Evolutionary conservation across 148 eudicot genomes (phyloP).

Genomic region (Chenopodium suecicum): DNA sequence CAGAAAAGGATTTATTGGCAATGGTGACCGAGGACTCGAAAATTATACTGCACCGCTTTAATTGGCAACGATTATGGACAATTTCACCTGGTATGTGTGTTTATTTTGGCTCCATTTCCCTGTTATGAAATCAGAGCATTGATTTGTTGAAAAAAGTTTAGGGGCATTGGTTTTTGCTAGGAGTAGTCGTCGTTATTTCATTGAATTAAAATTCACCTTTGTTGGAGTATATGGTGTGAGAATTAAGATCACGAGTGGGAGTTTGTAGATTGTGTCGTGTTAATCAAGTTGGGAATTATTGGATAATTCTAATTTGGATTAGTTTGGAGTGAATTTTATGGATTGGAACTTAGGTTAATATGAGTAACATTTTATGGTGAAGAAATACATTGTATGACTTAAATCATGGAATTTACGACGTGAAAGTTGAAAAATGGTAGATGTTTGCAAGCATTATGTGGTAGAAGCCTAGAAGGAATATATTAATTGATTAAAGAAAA

Average conservation of each 20-base stretch:
- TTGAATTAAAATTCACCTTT: not conserved
- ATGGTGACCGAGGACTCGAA: conserved; percentile 98
- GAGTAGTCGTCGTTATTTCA: not conserved
- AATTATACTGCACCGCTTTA: conserved; percentile 87
- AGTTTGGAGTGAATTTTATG: not conserved
- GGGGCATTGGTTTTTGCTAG: not conserved
- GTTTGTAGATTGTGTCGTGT: not conserved
- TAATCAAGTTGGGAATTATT: not conserved
- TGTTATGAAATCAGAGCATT: not conserved
- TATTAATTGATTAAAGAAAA: not conserved
- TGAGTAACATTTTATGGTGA: not conserved
- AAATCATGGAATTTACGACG: not conserved
- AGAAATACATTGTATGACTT: not conserved
- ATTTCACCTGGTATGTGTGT: conserved; percentile 61
- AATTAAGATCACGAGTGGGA: no score
- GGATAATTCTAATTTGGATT: not conserved
- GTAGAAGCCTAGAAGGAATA: not conserved
- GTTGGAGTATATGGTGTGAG: not conserved
- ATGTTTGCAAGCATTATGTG: not conserved
- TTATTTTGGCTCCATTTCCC: not conserved
- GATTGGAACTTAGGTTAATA: no score
- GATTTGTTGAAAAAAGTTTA: not conserved
- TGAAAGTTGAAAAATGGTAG: not conserved
- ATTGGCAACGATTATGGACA: conserved; percentile 97
- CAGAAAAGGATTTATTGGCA: conserved; percentile 96